These are phyloP conservation scores for Fraxinus sp. DNA, from an alignment of 305 asterid species.

Conservation along the genomic window DNA sequence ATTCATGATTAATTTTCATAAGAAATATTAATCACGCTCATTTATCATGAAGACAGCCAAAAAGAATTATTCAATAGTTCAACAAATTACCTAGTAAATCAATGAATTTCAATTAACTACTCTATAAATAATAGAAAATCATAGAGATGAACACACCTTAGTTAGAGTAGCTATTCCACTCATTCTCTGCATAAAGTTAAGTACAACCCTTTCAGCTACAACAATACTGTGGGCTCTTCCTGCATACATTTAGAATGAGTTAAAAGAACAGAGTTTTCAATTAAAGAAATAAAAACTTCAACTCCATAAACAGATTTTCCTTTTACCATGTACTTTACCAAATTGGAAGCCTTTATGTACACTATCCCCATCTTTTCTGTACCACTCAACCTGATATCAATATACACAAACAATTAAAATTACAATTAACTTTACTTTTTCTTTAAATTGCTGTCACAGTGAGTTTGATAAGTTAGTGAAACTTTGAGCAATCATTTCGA, in stretches of 20 bases:
- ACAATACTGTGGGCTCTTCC: slow-evolving; percentile 87
- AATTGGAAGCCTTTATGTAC: slow-evolving; percentile 83
- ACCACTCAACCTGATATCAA: slow-evolving; percentile 71
- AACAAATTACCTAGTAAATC: neutral
- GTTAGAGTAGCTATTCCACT: slow-evolving; percentile 97
- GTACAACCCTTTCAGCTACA: slow-evolving; percentile 91
- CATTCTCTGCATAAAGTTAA: slow-evolving; percentile 98
- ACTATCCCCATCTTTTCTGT: slow-evolving; percentile 67
- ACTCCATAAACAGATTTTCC: neutral
- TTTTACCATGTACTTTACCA: slow-evolving; percentile 82
- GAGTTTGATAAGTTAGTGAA: neutral
- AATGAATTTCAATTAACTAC: neutral
- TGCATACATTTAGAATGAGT: slow-evolving; percentile 33
- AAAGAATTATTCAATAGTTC: neutral
- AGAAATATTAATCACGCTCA: neutral
- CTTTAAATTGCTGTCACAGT: neutral
- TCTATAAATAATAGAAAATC: slow-evolving; percentile 6
- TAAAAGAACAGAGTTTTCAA: slow-evolving; percentile 2
- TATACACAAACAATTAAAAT: slow-evolving; percentile 12
- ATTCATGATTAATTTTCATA: neutral
- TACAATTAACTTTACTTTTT: neutral
- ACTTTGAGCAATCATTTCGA: neutral
- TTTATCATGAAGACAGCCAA: neutral
- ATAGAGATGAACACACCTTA: slow-evolving; percentile 46
- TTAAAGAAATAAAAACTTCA: neutral